These are phyloP conservation scores for Suillus occidentalis DNA, from an alignment of 768 basidiomycete genomes.

Conservation along the genomic window DNA sequence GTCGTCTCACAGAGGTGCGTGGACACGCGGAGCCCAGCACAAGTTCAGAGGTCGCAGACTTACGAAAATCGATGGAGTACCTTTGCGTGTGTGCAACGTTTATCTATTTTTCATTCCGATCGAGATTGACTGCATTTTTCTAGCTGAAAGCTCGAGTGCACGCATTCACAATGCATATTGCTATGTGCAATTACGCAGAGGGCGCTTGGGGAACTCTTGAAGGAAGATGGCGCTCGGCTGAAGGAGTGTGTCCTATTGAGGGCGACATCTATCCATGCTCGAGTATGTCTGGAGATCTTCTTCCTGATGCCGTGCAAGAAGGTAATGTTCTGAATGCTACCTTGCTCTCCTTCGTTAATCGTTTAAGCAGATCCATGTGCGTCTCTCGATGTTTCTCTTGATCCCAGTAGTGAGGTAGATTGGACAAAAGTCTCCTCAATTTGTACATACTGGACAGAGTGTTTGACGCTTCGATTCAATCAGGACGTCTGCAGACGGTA, in stretches of 20 bases:
- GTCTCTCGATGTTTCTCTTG: conserved; percentile 42
- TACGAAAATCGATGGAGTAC: conserved; percentile 42
- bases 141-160: conserved; percentile 39
- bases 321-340: conserved; percentile 26
- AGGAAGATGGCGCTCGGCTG: conserved; percentile 33
- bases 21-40: conserved; percentile 9
- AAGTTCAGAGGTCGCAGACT: conserved; percentile 37
- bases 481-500: background rate
- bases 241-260: conserved; percentile 45
- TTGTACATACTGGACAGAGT: conserved; percentile 42
- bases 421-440: conserved; percentile 40
- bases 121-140: conserved; percentile 2
- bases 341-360: conserved; percentile 5
- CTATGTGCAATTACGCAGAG: conserved; percentile 37
- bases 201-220: conserved; percentile 27
- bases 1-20: conserved; percentile 23
- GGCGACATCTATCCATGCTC: conserved; percentile 33
- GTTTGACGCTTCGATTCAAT: background rate
- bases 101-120: background rate
- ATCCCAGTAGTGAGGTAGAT: conserved; percentile 38
- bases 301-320: conserved; percentile 29
- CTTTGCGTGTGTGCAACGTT: conserved; percentile 43
- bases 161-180: conserved; percentile 45
- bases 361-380: conserved; percentile 38
- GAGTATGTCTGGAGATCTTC: conserved; percentile 32